Evolutionary conservation across 768 basidiomycete species (phyloP), one percentile per base, ranked within the genome.

Genomic region (Nevesoporus exiguus): DNA sequence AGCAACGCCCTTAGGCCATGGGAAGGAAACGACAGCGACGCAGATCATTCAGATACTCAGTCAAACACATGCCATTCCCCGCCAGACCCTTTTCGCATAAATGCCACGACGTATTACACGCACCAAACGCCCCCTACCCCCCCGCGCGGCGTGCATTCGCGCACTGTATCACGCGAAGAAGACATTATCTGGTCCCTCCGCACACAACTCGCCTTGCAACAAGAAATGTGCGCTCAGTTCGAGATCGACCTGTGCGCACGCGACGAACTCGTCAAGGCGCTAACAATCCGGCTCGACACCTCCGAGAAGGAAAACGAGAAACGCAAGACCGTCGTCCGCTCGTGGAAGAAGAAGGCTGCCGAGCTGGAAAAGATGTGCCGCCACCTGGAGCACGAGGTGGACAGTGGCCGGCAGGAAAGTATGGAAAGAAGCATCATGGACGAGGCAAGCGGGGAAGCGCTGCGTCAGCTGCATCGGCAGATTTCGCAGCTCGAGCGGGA

Each of bases 371-470:
- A 75, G 57, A 74, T 81, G 55, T 84, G 85, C 49, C 77, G 83
- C 15, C 72, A 76, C 52, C 75, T 87, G 29, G 88, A 96, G 74
- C 93, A 95, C 65, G 89, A 95, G 65, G 88, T 95, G 27, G 95
- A 98, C 56, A 77, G 81, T 7, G 88, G 87, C 40, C 78, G 93
- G 37, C 84, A 89, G 60, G 90, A 90, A 63, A 90, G 86, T 62
- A 74, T 92, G 69, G 87, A 89, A 55, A 75, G 85, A 19, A 89
- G 91, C 57, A 72, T 95, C 37, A 94, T 96, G 78, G 88, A 90
- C 62, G 86, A 85, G 59, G 86, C 89, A 2, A 89, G 87, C 54
- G 80, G 86, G 2, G 84, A 85, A 69, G 91, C 86, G 29, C 74
- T 98, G 64, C 77, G 83, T 15, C 34, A 15, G 14, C 34, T 36